phyloP scores from a whole-genome alignment of 1,139 yeast genomes.

The Lodderomyces metapsilosis region DNA sequence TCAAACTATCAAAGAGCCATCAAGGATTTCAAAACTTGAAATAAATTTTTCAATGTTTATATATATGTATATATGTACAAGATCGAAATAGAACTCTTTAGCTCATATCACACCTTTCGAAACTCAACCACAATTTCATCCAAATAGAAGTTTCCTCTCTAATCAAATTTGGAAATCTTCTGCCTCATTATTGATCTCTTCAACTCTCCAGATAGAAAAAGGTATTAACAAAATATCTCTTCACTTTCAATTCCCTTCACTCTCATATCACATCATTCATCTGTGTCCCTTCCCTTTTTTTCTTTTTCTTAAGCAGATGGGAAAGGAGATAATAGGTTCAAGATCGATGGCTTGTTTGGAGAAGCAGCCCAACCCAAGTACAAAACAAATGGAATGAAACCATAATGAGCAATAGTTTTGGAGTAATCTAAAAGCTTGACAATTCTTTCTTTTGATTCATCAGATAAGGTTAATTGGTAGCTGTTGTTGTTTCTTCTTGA shows the following conservation, averaged over 20 bases:
- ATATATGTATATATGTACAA: not conserved
- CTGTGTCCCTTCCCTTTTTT: not conserved
- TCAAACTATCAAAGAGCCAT: too few relatives aligned
- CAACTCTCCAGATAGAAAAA: too few relatives aligned
- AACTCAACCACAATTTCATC: too few relatives aligned
- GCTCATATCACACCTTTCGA: not conserved
- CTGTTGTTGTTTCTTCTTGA: conserved; percentile 8
- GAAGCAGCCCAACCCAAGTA: conserved; percentile 92
- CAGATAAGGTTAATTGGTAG: conserved; percentile 51
- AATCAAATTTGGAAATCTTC: too few relatives aligned
- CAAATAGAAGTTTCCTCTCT: too few relatives aligned
- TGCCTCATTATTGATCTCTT: too few relatives aligned
- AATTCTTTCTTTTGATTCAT: conserved; percentile 86
- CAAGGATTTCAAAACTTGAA: too few relatives aligned
- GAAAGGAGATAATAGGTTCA: conserved; percentile 69
- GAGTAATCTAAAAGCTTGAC: conserved; percentile 78
- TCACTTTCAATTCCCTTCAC: too few relatives aligned
- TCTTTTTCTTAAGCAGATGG: conserved; percentile 59
- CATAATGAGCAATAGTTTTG: conserved; percentile 88
- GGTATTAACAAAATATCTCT: too few relatives aligned
- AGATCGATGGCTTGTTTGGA: conserved; percentile 78
- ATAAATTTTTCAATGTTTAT: not conserved
- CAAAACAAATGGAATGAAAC: conserved; percentile 92
- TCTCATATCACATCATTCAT: not conserved
- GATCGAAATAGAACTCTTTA: not conserved